A percentile compares a stretch with the other conserved stretches of the same genome.
phyloP scores from a whole-genome alignment of 108 stramenopile species.

The Cylindrotheca fusiformis region DNA sequence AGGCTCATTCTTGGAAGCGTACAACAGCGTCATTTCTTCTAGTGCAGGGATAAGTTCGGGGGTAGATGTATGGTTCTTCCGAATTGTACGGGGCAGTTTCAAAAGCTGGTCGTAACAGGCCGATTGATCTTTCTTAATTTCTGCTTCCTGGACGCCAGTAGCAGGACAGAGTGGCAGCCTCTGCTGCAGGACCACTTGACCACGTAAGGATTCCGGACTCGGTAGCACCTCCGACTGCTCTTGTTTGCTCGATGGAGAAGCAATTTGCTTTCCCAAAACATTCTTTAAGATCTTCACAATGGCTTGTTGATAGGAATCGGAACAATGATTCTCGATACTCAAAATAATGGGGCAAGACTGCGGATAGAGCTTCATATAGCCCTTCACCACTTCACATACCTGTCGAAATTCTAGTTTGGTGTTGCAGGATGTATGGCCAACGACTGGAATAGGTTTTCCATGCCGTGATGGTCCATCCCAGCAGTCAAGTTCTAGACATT shows the following conservation, averaged over 20 bases:
- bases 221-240: conserved; percentile 48
- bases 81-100: too few relatives aligned
- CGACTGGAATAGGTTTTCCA: conserved; percentile 32
- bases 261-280: conserved; percentile 64
- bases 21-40: too few relatives aligned
- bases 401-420: conserved; percentile 76
- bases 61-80: too few relatives aligned
- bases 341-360: conserved; percentile 89
- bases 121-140: too few relatives aligned
- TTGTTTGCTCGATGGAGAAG: conserved; percentile 51
- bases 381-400: conserved; percentile 59
- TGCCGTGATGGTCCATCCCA: conserved; percentile 78
- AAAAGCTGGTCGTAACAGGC: too few relatives aligned
- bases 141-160: too few relatives aligned
- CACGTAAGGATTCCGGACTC: conserved; percentile 66
- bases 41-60: too few relatives aligned
- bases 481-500: conserved; percentile 96
- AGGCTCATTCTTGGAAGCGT: too few relatives aligned
- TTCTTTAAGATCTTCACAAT: conserved; percentile 66
- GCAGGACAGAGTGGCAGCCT: conserved; percentile 54
- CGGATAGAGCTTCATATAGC: conserved; percentile 50
- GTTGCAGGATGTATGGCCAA: conserved; percentile 56
- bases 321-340: conserved; percentile 96
- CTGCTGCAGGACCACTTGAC: conserved; percentile 81
- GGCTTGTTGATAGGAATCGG: conserved; percentile 64